Evolutionary conservation across 2,329 filamentous ascomycete genomes (phyloP), one percentile per base, ranked within the genome.

Genomic region (Paraphoma chrysanthemicola): DNA sequence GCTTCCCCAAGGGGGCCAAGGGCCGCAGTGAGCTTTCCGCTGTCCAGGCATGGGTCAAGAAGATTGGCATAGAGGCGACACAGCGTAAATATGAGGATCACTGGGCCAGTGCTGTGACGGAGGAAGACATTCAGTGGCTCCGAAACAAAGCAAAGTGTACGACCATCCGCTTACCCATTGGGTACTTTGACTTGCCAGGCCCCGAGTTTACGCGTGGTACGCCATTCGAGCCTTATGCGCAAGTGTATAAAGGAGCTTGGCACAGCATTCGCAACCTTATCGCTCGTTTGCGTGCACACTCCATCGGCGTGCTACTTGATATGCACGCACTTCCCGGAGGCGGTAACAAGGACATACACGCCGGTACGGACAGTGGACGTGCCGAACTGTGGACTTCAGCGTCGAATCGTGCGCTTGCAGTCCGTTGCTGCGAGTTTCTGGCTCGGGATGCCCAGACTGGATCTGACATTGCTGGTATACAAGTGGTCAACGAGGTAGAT

Each of bases 311-410:
- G 2, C 68, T 88, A n/a, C 68, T 88, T 41, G 85, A 88, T 65
- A 68, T 88, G 6, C 85, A 88, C 65, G 84, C 81, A 30, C 74
- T 87, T 9, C 85, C 85, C 7, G 85, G 86, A 12, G 85, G 85
- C 11, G 85, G 83, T 6, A 87, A 88, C 63, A 66, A 68, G 2
- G 79, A 83, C 42, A 81, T 82, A 9, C 85, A 88, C 68, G 85
- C 82, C 5, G 85, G 85, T 4, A 86, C 83, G 7, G 81, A 82
- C 61, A 79, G 70, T 51, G 80, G 81, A 9, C 80, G 78, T 55
- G 82, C 84, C 1, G 81, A 81, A 23, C 76, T 87, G 16, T 87
- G 85, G 83, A 68, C 63, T 0, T 81, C 77, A 14, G 54, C 62
- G 2, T 67, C 67, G 10, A 78, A 84, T 60, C 78, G 81, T 17